Evolutionary conservation across 352 stramenopile genomes (phyloP), one percentile per base, ranked within the genome.

Genomic region (Hyaloperonospora brassicae): DNA sequence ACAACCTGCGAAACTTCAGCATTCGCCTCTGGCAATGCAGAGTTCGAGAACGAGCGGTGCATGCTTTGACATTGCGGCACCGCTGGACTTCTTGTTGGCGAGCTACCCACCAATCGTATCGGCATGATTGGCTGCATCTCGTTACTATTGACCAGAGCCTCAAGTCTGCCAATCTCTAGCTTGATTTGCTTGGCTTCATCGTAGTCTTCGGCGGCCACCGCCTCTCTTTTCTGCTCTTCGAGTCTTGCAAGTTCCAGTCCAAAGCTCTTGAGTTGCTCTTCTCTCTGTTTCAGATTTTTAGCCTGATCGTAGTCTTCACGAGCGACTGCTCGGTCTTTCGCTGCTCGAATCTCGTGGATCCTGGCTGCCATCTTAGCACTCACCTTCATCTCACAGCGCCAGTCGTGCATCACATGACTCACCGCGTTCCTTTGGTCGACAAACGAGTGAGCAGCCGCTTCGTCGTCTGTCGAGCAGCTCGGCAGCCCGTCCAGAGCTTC

Each of bases 261-360:
- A 45, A 95, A 68, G 40, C 72, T 91, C 62, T 97, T 97, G 41
- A 97, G 70, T 48, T 95, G 73, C 51, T 96, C 90, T 47, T 93
- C 83, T 69, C 86, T 79, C 27, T 74, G 66, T 61, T 93, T 93
- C 8, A 93, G 68, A 23, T 74, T 61, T 46, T 93, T 93, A 11
- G 83, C 83, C 55, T 89, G 79, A 50, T 96, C 86, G 58, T 96
- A 97, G 67, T 97, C 89, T 55, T 98, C 92, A 24, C 76, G 74
- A 1, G 84, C 80, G 14, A 95, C 77, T 0, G 92, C 83, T 36
- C 87, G 76, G 38, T 92, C 70, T 51, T 93, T 95, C 9, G 86
- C 87, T 23, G 76, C 53, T 47, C 95, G 83, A 39, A 97, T 83
- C 54, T 96, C 84, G n/a, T 83, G 71, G 52, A 97, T 94, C 52